Evolutionary conservation across 192 early-diverging fungal species (phyloP), one percentile per base, ranked within the genome.

Genomic region (Coemansia sp.): DNA sequence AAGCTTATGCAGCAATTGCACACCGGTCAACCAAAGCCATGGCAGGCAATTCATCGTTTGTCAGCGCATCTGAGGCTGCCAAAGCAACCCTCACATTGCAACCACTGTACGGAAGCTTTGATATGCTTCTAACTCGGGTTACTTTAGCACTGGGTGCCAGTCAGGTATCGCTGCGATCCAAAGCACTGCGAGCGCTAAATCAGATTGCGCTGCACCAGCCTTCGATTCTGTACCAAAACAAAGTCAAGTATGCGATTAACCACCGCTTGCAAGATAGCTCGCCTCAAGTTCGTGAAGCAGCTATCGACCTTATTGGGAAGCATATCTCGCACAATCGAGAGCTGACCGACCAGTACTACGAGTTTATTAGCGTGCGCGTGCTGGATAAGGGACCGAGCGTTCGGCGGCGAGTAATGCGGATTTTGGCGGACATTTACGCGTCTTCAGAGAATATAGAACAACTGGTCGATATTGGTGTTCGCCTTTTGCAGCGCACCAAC

Each of bases 321-420:
- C 91, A 92, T 56, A 66, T 94, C 43, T 79, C 85, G 5, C 78
- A 82, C 49, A 82, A 87, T 30, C 70, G 78, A 8, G 80, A 70
- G 44, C 79, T 95, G 15, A 81, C 87, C 1, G 65, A 60, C 20
- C 80, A 91, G 50, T 91, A 94, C 61, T 96, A 93, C 56, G 82
- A 85, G 28, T 71, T 91, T 37, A 79, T 96, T 38, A 88, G 86
- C 49, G 88, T 85, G 8, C 74, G 94, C 21, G 82, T 94, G 3
- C 73, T 92, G 54, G 95, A 97, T 75, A 92, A 88, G 26, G 89
- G 92, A 6, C 45, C 87, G 6, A 93, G 80, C 63, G 94, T 97
- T 16, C 86, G 95, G 14, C 94, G 94, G 72, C 84, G 93, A 1
- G 83, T 94, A 1, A 82, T 97, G 20, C 83, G 86, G 49, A 68